These are phyloP conservation scores for Volvariella surrecta DNA, from an alignment of 1,284 basidiomycete species.

Conservation along the genomic window DNA sequence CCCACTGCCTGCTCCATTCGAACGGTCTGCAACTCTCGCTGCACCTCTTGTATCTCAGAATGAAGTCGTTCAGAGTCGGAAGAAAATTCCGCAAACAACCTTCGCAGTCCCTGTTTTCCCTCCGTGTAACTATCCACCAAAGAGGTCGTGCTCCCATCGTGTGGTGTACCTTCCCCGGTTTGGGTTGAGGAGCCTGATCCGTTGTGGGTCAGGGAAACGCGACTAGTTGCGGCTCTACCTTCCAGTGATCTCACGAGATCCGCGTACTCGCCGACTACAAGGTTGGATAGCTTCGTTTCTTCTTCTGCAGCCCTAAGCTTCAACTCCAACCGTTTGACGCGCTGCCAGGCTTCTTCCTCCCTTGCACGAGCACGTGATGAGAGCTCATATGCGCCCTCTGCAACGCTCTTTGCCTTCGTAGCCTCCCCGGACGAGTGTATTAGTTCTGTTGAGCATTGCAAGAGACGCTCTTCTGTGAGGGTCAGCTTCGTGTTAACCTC, in stretches of 20 bases:
- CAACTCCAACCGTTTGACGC: constrained; percentile 37
- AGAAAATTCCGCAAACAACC: constrained; percentile 42
- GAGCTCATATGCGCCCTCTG: constrained; percentile 43
- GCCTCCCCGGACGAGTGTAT: constrained; percentile 32
- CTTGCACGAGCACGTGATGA: constrained; percentile 38
- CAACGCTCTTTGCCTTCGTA: constrained; percentile 30
- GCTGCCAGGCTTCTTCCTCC: constrained; percentile 40
- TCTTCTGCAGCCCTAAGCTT: constrained; percentile 41
- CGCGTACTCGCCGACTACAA: constrained; percentile 61
- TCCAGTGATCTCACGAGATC: constrained; percentile 51
- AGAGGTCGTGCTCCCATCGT: constrained; percentile 11
- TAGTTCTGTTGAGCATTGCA: constrained; percentile 41
- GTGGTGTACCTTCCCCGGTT: background rate
- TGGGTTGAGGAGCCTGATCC: constrained; percentile 2
- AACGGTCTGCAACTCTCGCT: constrained; percentile 33
- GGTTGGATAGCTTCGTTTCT: constrained; percentile 50
- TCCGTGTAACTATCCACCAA: constrained; percentile 37
- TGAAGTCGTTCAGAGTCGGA: constrained; percentile 38
- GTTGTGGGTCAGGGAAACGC: background rate
- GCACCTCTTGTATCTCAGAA: constrained; percentile 34
- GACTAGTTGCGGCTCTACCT: background rate
- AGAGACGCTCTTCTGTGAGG: constrained; percentile 44
- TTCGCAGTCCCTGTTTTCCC: constrained; percentile 38
- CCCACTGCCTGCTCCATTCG: constrained; percentile 39
- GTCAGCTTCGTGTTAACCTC: constrained; percentile 61